Evolutionary conservation across 768 basidiomycete species (phyloP), one percentile per base, ranked within the genome.

Genomic region (Candolleomyces eurysporus): DNA sequence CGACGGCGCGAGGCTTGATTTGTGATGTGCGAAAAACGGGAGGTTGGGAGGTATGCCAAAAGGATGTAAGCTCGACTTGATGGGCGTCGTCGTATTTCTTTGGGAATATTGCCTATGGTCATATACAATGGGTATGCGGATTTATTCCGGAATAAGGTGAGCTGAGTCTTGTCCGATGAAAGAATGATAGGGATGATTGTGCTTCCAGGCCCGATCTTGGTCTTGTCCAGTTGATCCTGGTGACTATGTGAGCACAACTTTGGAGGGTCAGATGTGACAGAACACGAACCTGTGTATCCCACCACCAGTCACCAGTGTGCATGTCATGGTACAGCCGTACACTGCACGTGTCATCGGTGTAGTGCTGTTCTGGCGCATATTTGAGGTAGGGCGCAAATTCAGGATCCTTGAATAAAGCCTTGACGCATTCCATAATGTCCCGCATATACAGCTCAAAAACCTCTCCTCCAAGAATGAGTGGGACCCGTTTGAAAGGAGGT

Each of bases 231-330:
- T 46, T 57, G 7, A 17, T 57, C 22, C 56, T 46, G 30, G 2
- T 10, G 16, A 19, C 3, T 7, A 7, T 17, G 21, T 57, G n/a
- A 48, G 40, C 40, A 10, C 19, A n/a, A n/a, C n/a, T n/a, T n/a
- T n/a, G n/a, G n/a, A n/a, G n/a, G n/a, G n/a, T n/a, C n/a, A n/a
- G n/a, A n/a, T n/a, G n/a, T n/a, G n/a, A n/a, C n/a, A n/a, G n/a
- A n/a, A n/a, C n/a, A n/a, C n/a, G n/a, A n/a, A n/a, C n/a, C 72
- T 83, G 82, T 1, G 73, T 76, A 10, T 52, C 48, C 81, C 82
- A 83, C 83, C 82, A 83, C 83, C 83, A 84, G 49, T 75, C 72
- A 0, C 77, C 80, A 0, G 79, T 83, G 42, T 81, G 71, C 74
- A 83, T 76, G 50, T 83, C 79, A 64, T 74, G 69, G 61, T 74